A percentile compares a stretch with the other conserved stretches of the same genome.
Conservation (phyloP, 805 yeast genomes). For the Grigorovia jiainica region DNA sequence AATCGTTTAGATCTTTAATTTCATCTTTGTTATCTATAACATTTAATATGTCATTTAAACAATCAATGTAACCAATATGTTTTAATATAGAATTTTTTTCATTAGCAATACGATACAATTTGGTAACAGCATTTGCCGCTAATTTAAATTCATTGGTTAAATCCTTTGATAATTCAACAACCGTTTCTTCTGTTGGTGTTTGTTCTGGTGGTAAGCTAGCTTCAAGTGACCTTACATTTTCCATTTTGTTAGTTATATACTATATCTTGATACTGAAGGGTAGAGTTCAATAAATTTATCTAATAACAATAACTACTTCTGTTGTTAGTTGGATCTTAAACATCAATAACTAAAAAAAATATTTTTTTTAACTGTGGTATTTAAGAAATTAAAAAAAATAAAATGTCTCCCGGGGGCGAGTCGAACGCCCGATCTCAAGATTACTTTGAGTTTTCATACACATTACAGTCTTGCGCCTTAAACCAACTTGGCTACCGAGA, state of each 20-base stretch:
- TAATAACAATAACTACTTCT: no score
- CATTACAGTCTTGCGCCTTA: constrained; percentile 5
- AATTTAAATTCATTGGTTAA: constrained; percentile 55
- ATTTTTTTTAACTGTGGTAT: no score
- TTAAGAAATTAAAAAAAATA: background rate
- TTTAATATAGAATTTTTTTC: constrained; percentile 40
- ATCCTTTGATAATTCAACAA: constrained; percentile 36
- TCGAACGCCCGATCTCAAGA: constrained; percentile 7
- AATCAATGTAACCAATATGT: constrained; percentile 52
- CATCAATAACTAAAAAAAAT: no score
- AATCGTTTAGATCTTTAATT: constrained; percentile 10
- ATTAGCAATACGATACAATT: constrained; percentile 53
- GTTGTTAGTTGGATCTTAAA: no score
- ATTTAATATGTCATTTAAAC: constrained; percentile 47
- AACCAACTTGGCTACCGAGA: constrained; percentile 6
- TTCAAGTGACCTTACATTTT: constrained; percentile 15
- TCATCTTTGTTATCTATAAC: constrained; percentile 23
- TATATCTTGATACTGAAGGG: no score
- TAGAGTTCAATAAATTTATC: no score
- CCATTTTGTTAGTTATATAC: no score
- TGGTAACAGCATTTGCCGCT: constrained; percentile 67
- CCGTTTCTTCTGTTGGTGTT: constrained; percentile 22
- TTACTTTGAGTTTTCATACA: constrained; percentile 2
- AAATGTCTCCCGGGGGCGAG: constrained; percentile 8
- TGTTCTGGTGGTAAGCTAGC: constrained; percentile 25